Evolutionary conservation across 2,329 filamentous ascomycete species (phyloP), one percentile per base, ranked within the genome.

Genomic region (Aschersonia sp.): DNA sequence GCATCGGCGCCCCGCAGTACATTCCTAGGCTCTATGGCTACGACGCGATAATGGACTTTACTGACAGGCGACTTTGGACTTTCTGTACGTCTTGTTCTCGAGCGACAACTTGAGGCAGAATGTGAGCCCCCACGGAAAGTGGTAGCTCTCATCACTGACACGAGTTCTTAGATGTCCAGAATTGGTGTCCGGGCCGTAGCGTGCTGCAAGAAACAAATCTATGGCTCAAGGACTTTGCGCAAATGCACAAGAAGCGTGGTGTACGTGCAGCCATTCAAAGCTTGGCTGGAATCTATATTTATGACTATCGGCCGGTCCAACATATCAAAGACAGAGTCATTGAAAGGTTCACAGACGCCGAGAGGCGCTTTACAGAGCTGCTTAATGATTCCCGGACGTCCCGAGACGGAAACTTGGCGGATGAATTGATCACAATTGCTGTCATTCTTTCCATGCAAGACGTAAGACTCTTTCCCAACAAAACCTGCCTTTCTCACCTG

Each of bases 121-220:
- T 22, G 4, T 22, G 22, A 22, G 22, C 22, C 4, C 22, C 22
- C 22, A 22, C 22, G 22, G 22, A 22, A 22, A 22, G 22, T 4
- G 2, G 22, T n/a, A 5, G 1, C 42, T 40, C 46, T 39, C 40
- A 42, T 47, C 14, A 44, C 9, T 6, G 42, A 44, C 22, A 22
- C 22, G 12, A 49, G 42, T 45, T 43, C 47, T 11, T 8, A 68
- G 65, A 68, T 50, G 53, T 63, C 3, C 57, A 55, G 7, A 67
- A 67, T 22, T 68, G 66, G 65, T 68, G 65, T 37, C 62, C 65
- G 1, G 66, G 66, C 5, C 57, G 66, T 43, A 68, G 62, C 47
- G 59, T 68, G 12, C 53, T 68, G 4, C 49, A 50, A 6, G 59
- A 57, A 11, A 66, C 65, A 22, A 68, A 68, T 49, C 55, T 65